Base-by-base conservation (phyloP, 163 green algal genomes). In the Scenedesmus sp. region DNA sequence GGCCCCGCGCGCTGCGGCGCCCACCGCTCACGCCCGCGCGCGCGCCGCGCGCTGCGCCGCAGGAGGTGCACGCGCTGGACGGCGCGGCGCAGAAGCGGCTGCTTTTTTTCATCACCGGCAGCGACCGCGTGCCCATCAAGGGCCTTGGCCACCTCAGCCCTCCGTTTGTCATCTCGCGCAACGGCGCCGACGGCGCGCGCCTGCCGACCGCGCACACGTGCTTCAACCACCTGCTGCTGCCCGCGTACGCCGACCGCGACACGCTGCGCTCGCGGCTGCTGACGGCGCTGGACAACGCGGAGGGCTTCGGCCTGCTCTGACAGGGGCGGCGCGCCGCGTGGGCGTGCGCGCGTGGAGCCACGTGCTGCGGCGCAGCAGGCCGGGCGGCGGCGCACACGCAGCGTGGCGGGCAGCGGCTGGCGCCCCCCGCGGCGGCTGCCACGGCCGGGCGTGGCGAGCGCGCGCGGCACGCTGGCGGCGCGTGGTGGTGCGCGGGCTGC, bases 31-130 rank as follows among this genome's bases (percentile, higher is more conserved):
- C n/a, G n/a, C n/a, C n/a, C n/a, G n/a, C n/a, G n/a, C n/a, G n/a
- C n/a, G n/a, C n/a, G n/a, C n/a, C n/a, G n/a, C n/a, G n/a, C n/a
- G n/a, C n/a, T n/a, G n/a, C 39, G 10, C 53, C 26, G 15, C 73
- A 81, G 73, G 62, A 74, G n/a, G 78, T 70, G 3, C 86, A 89
- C 60, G 36, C 56, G 9, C 70, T 91, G 26, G 45, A 80, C 20
- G 63, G 91, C 29, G 85, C 89, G 7, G 67, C 92, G 58, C 93
- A 97, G 88, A 95, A 94, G 77, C 84, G 84, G 22, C 90, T 97
- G 51, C 84, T 98, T 42, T 88, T 86, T n/a, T 97, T 97, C 77
- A 87, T 91, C 2, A 96, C 93, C 7, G 94, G 93, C 15, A 90
- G 80, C 39, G 90, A 97, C 75, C 56, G 91, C 9, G 90, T 93